Evolutionary conservation across 305 asterid genomes (phyloP).

Genomic region (Fraxinus latifolia): DNA sequence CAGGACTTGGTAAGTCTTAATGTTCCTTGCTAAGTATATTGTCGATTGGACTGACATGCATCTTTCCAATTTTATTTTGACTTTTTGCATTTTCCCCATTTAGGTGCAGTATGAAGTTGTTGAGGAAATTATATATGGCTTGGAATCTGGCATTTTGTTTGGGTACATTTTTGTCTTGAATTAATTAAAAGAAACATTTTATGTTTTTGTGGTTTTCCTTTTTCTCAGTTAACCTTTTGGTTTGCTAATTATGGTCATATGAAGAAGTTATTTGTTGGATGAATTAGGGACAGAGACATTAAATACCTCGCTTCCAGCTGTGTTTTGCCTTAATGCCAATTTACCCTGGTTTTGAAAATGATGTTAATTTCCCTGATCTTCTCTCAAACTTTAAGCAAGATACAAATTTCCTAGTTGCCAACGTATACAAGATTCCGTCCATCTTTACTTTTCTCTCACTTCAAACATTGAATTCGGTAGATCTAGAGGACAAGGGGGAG

Average conservation of each 20-base stretch:
- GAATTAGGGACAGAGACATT: neutral
- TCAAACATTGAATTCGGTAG: neutral
- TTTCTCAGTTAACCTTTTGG: neutral
- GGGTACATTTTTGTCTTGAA: slow-evolving; percentile 49
- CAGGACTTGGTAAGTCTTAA: slow-evolving; percentile 76
- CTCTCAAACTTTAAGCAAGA: neutral
- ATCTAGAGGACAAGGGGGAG: neutral
- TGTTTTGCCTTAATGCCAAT: neutral
- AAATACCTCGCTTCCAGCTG: neutral
- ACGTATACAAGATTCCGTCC: neutral
- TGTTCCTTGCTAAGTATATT: slow-evolving; percentile 3
- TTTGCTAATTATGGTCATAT: neutral
- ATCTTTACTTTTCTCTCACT: neutral
- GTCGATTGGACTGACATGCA: neutral
- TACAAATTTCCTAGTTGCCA: neutral
- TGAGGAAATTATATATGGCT: slow-evolving; percentile 87
- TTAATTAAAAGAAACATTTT: neutral
- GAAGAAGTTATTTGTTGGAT: neutral
- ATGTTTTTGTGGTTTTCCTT: slow-evolving; percentile 1
- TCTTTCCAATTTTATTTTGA: neutral
- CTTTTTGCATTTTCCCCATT: slow-evolving; percentile 21
- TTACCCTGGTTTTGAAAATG: neutral
- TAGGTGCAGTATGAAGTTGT: slow-evolving; percentile 97
- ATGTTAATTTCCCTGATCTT: neutral
- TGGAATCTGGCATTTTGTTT: slow-evolving; percentile 91